Conservation (phyloP, 164 flowering plant species). For the Magnolia kwangsiensis region DNA sequence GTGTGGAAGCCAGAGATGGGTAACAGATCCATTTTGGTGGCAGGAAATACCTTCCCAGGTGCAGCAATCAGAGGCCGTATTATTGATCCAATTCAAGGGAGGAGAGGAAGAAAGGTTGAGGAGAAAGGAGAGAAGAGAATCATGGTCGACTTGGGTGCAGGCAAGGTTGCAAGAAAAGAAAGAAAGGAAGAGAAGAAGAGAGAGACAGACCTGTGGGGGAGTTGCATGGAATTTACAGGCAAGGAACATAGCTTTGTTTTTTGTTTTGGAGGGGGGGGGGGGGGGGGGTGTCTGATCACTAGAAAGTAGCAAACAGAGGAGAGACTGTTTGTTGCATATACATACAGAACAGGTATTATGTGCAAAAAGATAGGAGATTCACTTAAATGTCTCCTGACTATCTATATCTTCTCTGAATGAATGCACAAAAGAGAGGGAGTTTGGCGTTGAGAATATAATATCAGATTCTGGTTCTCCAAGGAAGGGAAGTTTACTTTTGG, state of each 20-base stretch:
- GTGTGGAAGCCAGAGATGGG: conserved; percentile 32
- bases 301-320: too few species aligned
- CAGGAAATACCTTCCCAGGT: conserved; percentile 54
- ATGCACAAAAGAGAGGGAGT: too few species aligned
- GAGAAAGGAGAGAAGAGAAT: conserved; percentile 33
- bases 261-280: too few species aligned
- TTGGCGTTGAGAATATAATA: too few species aligned
- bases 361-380: too few species aligned
- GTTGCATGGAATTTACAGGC: neutral
- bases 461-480: too few species aligned
- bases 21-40: conserved; percentile 31
- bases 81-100: conserved; percentile 35
- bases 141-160: conserved; percentile 37
- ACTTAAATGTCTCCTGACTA: too few species aligned
- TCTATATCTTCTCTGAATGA: too few species aligned
- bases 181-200: neutral
- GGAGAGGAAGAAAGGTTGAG: conserved; percentile 10
- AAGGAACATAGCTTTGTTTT: neutral
- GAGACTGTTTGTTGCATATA: too few species aligned
- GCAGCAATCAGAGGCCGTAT: conserved; percentile 36
- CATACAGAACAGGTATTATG: too few species aligned
- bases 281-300: too few species aligned
- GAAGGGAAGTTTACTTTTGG: too few species aligned
- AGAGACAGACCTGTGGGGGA: neutral
- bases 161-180: conserved; percentile 4